phyloP scores from a whole-genome alignment of 2,329 filamentous ascomycete genomes.

The Pestalotiopsis sp. region DNA sequence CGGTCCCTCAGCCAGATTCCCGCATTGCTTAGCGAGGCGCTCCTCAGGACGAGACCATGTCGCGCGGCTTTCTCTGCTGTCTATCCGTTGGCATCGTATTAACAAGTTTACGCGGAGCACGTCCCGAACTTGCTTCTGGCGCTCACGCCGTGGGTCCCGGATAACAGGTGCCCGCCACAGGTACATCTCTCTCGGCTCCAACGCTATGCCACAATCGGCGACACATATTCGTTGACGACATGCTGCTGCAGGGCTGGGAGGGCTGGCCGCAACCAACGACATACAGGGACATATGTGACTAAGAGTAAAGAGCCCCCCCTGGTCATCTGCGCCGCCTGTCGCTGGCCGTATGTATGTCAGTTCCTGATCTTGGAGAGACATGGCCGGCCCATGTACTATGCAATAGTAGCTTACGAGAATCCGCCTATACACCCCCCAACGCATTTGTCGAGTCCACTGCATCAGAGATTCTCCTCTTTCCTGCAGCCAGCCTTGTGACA shows the following conservation, averaged over 20 bases:
- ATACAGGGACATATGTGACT: neutral
- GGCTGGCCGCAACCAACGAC: neutral
- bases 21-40: neutral
- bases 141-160: neutral
- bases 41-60: neutral
- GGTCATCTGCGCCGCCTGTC: constrained; percentile 1
- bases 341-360: neutral
- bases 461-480: neutral
- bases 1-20: neutral
- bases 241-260: constrained; percentile 3
- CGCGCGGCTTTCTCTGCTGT: neutral
- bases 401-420: neutral
- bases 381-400: neutral
- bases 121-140: constrained; percentile 4
- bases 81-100: neutral
- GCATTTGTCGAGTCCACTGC: neutral
- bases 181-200: neutral
- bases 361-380: neutral
- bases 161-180: neutral
- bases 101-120: neutral
- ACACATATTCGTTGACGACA: neutral
- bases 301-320: neutral
- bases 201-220: constrained; percentile 1
- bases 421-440: neutral
- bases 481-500: constrained; percentile 9